Percentiles rank a stretch among this genome's conserved stretches.
Conservation (phyloP, 805 yeast genomes). For the Monosporozyma unispora region DNA sequence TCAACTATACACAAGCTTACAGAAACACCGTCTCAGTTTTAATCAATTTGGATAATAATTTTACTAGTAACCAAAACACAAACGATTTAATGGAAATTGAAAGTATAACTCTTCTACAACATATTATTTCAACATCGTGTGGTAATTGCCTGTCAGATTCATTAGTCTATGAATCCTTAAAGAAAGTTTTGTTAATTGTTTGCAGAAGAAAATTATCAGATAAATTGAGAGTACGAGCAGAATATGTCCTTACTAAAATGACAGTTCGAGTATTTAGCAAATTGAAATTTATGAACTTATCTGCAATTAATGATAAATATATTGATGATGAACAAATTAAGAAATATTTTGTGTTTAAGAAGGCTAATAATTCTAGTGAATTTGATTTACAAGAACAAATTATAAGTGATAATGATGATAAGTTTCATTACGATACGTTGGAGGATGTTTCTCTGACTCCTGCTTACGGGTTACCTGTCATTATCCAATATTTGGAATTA, state of each 20-base stretch:
- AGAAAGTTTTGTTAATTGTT: conserved; percentile 83
- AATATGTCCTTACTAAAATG: conserved; percentile 62
- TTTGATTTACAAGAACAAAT: conserved; percentile 6
- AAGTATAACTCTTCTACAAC: conserved; percentile 69
- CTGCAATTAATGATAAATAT: conserved; percentile 9
- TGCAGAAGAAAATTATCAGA: conserved; percentile 88
- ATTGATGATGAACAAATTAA: conserved; percentile 14
- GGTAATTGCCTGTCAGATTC: conserved; percentile 66
- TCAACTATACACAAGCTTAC: conserved; percentile 52
- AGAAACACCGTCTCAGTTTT: conserved; percentile 44
- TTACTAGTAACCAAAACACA: conserved; percentile 73
- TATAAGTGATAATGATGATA: background rate
- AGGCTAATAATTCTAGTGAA: conserved; percentile 2
- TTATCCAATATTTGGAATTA: conserved; percentile 67
- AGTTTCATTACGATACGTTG: conserved; percentile 14
- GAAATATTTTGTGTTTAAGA: conserved; percentile 2
- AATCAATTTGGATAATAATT: conserved; percentile 91
- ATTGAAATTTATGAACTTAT: conserved; percentile 34
- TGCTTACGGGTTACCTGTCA: conserved; percentile 64
- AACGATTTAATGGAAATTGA: conserved; percentile 86
- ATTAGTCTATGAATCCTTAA: conserved; percentile 77
- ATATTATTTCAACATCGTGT: conserved; percentile 52
- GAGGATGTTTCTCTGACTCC: conserved; percentile 25
- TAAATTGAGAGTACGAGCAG: conserved; percentile 80
- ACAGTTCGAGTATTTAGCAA: conserved; percentile 60